A percentile compares a stretch with the other conserved stretches of the same genome.
phyloP scores from a whole-genome alignment of 768 basidiomycete genomes.

The Hygrophorus pudorinus region DNA sequence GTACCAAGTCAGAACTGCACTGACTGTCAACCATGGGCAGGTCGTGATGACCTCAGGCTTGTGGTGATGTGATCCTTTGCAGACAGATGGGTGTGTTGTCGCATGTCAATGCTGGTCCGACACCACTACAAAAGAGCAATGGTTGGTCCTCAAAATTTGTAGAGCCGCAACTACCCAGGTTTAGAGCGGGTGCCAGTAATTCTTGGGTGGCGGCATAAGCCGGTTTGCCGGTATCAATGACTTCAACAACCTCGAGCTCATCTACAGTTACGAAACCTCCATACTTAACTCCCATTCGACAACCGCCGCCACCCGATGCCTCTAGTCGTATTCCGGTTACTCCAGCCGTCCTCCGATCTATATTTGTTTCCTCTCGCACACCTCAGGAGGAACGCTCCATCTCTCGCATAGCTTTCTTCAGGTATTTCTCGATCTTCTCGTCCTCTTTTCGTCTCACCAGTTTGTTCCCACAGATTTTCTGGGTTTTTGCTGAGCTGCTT shows the following conservation, averaged over 20 bases:
- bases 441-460: slow-evolving; percentile 1
- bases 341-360: slow-evolving; percentile 70
- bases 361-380: slow-evolving; percentile 79
- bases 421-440: slow-evolving; percentile 30
- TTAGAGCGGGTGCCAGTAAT: too few relatives aligned
- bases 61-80: slow-evolving; percentile 1
- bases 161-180: too few relatives aligned
- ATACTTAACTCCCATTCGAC: slow-evolving; percentile 18
- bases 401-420: slow-evolving; percentile 79
- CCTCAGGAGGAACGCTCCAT: slow-evolving; percentile 76
- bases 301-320: slow-evolving; percentile 32
- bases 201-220: too few relatives aligned
- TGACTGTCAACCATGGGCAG: too few relatives aligned
- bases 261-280: slow-evolving; percentile 30
- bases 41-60: neutral
- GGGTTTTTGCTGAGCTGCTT: slow-evolving; percentile 79
- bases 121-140: too few relatives aligned
- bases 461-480: slow-evolving; percentile 44
- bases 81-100: neutral
- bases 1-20: too few relatives aligned
- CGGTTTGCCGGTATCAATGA: too few relatives aligned
- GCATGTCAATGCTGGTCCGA: too few relatives aligned
- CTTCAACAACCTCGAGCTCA: slow-evolving; percentile 43
- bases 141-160: too few relatives aligned
- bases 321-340: slow-evolving; percentile 72